Evolutionary conservation across 805 yeast species (phyloP).

Genomic region (Schwanniomyces sp.): DNA sequence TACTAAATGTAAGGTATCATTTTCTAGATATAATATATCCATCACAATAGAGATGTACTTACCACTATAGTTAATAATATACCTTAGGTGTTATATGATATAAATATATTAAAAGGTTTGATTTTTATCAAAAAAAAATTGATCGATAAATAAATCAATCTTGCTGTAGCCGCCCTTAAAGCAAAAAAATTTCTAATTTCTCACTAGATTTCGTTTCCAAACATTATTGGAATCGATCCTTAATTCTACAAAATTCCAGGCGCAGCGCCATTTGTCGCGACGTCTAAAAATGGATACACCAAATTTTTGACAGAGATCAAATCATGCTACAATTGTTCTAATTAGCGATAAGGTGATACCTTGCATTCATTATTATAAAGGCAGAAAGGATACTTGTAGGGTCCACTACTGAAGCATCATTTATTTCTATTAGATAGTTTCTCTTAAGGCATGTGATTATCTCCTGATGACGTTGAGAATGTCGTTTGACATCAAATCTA

Average conservation of each 20-base stretch:
- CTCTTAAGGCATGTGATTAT: too few species aligned
- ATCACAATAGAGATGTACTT: neutral
- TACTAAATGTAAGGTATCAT: neutral
- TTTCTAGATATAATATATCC: neutral
- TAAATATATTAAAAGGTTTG: neutral
- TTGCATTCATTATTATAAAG: too few species aligned
- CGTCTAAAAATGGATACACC: neutral
- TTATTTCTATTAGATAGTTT: too few species aligned
- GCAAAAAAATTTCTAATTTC: neutral
- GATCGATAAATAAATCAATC: constrained; percentile 1
- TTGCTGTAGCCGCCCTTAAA: constrained; percentile 7
- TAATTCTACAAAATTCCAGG: neutral
- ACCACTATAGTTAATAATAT: neutral
- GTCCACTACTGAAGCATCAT: too few species aligned
- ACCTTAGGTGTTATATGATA: neutral
- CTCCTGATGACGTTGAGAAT: too few species aligned
- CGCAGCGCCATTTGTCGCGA: constrained; percentile 2
- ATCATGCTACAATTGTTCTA: neutral
- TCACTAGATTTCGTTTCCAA: constrained; percentile 1
- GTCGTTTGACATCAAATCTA: too few species aligned
- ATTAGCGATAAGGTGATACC: neutral
- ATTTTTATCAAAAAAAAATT: neutral
- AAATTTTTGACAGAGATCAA: neutral
- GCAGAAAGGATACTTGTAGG: too few species aligned
- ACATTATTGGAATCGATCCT: constrained; percentile 1